Conservation (phyloP, 805 yeast genomes). For the Diddensiella santjacobensis region DNA sequence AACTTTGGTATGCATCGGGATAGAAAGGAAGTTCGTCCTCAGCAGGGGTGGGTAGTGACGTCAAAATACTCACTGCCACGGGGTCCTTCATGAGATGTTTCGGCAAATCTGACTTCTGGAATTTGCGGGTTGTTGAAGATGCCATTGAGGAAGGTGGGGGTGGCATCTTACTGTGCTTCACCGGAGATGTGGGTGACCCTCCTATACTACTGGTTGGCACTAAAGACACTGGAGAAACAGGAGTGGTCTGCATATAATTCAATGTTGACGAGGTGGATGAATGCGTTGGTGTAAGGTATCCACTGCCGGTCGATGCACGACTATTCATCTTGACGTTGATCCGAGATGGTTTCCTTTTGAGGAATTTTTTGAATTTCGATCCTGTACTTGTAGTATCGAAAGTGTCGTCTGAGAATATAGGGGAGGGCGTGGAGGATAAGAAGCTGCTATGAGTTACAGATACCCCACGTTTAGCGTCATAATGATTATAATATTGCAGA, state of each 20-base stretch:
- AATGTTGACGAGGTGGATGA: not conserved
- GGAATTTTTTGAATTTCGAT: not conserved
- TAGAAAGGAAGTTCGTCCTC: conserved; percentile 17
- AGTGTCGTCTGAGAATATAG: conserved; percentile 1
- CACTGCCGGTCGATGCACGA: not conserved
- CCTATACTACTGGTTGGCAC: not conserved
- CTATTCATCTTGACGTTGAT: not conserved
- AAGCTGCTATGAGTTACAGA: not conserved
- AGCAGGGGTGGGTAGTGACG: conserved; percentile 2
- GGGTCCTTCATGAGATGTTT: conserved; percentile 6
- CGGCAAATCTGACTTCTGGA: conserved; percentile 6
- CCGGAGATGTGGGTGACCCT: conserved; percentile 4
- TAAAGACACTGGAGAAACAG: not conserved
- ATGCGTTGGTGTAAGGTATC: not conserved
- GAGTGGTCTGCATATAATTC: not conserved
- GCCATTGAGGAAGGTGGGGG: conserved; percentile 1
- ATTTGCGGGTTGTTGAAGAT: not conserved
- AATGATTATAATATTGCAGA: conserved; percentile 11
- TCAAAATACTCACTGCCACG: conserved; percentile 7
- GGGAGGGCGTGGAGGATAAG: not conserved
- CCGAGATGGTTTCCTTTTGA: not conserved
- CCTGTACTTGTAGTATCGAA: conserved; percentile 1
- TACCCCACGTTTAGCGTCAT: conserved; percentile 6
- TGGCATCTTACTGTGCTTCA: not conserved
- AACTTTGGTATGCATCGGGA: conserved; percentile 19